These are phyloP conservation scores for Mediolabrus comicus DNA, from an alignment of 108 stramenopile genomes.

Conservation along the genomic window DNA sequence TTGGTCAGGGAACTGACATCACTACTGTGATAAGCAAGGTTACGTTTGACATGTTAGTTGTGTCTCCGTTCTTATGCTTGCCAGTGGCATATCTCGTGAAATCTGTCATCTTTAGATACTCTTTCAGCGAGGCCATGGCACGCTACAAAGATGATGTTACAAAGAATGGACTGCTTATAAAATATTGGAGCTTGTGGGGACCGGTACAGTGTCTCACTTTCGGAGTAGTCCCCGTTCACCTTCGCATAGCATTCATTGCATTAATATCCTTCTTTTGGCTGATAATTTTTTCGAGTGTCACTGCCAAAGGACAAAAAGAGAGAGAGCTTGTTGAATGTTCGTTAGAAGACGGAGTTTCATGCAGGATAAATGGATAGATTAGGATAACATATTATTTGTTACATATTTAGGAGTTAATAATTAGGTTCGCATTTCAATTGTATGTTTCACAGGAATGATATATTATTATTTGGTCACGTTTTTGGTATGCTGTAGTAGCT, in stretches of 20 bases:
- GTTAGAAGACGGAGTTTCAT: conserved; percentile 9
- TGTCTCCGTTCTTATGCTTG: conserved; percentile 47
- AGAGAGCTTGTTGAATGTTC: conserved; percentile 14
- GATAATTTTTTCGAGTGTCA: conserved; percentile 18
- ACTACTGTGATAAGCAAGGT: conserved; percentile 49
- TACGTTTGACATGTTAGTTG: conserved; percentile 47
- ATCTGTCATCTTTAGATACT: conserved; percentile 43
- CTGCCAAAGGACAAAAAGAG: conserved; percentile 29
- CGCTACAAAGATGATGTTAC: conserved; percentile 42
- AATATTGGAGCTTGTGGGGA: conserved; percentile 56
- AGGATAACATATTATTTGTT: background rate
- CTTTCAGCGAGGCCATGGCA: conserved; percentile 26
- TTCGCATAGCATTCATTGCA: conserved; percentile 53
- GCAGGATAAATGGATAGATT: conserved; percentile 12
- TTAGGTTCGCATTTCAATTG: background rate
- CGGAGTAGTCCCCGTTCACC: conserved; percentile 53
- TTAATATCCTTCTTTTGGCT: conserved; percentile 69
- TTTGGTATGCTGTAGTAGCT: too few relatives aligned
- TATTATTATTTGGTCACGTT: too few relatives aligned
- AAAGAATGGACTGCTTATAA: conserved; percentile 53
- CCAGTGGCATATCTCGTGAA: conserved; percentile 67
- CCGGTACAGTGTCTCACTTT: conserved; percentile 62
- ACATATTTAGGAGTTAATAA: background rate
- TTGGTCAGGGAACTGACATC: conserved; percentile 45
- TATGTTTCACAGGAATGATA: too few relatives aligned